Base-by-base conservation (phyloP, 2,329 filamentous ascomycete genomes). In the Fragosphaeria purpurea region DNA sequence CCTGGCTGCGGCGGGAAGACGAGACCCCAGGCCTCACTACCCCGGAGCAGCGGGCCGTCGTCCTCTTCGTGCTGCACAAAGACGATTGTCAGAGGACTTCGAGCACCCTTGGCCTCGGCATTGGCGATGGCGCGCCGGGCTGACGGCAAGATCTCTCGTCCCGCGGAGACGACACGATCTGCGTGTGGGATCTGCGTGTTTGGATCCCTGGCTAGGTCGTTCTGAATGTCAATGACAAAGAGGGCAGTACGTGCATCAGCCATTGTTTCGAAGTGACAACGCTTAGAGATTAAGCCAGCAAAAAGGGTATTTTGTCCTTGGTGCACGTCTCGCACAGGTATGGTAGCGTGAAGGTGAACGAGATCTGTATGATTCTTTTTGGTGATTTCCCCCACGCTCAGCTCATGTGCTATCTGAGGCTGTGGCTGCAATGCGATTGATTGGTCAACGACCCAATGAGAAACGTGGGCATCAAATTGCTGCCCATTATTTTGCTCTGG, bases 151-250 rank as follows among this genome's bases (percentile, higher is more conserved):
- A 65, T 61, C 32, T 51, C 46, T 7, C 50, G 43, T 30, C 53
- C 58, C 5, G 58, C 59, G 13, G 45, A 44, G 10, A 35, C 48
- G 51, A 65, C 53, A 4, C 60, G 56, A 1, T 55, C 59, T 2
- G 61, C 57, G 48, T 61, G 47, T 2, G 62, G 59, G 42, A 64
- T 59, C 10, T 51, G 43, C 10, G 60, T 63, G 9, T 51, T 33
- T 1, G 59, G 56, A 47, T 62, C 55, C 0, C 46, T 47, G 7
- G 59, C 59, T 32, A 64, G 59, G 35, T 62, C 61, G 41, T 62
- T 59, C 44, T 65, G 63, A 52, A 65, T 63, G 55, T 65, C 63
- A 46, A 65, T 60, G 33, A 65, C 60, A 49, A 65, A 65, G 35
- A 65, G 60, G 13, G 62, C 58, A 22, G 53, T 59, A 34, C 41